A percentile compares a stretch with the other conserved stretches of the same genome.
These are phyloP conservation scores for Acanthamoeba healyi DNA, from an alignment of 208 protist genomes.

Conservation along the genomic window DNA sequence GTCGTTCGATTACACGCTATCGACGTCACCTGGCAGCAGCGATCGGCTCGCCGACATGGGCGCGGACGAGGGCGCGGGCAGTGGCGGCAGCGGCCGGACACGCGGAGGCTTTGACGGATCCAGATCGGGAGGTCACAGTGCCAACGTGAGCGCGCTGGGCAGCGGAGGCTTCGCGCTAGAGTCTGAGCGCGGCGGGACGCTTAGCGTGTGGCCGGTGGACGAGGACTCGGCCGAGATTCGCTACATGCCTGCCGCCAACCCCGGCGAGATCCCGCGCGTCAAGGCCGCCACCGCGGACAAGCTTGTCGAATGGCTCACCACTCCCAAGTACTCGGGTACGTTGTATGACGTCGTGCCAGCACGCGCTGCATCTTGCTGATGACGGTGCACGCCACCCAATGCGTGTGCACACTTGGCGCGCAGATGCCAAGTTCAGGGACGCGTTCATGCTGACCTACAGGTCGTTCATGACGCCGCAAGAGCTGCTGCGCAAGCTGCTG, in stretches of 20 bases:
- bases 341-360: neutral
- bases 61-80: neutral
- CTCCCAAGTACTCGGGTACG: conserved; percentile 56
- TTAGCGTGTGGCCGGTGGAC: neutral
- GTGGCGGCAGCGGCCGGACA: neutral
- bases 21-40: neutral
- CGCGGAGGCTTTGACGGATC: neutral
- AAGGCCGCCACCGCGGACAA: conserved; percentile 45
- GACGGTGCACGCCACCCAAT: neutral
- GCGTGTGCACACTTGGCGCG: neutral
- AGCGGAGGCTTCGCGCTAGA: neutral
- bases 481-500: conserved; percentile 53
- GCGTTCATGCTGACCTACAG: conserved; percentile 69
- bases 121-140: neutral
- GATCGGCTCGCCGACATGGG: neutral
- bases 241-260: neutral
- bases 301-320: conserved; percentile 61
- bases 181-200: neutral
- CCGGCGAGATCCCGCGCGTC: neutral
- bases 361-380: neutral
- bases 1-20: neutral
- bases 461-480: conserved; percentile 70
- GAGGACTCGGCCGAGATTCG: conserved; percentile 56
- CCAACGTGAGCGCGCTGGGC: neutral
- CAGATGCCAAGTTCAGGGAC: conserved; percentile 68